Base-by-base conservation (phyloP, 1,284 basidiomycete species). In the Trichosporon asahii region DNA sequence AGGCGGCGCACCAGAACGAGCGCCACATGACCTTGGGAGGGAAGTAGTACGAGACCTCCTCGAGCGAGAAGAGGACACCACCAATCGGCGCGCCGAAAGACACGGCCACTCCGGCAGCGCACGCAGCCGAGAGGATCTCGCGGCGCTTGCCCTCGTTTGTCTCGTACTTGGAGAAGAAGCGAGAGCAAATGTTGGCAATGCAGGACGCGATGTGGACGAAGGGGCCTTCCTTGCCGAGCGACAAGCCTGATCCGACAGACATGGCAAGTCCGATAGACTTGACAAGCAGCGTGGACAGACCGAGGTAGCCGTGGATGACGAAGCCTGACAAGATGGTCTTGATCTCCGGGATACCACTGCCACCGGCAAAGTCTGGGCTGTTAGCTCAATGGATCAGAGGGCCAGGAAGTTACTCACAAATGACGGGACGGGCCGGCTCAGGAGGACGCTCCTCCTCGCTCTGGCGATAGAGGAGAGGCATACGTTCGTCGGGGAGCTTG, bases 241-340 rank as follows among this genome's bases (percentile, higher is more conserved):
- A 90, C 33, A 98, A 85, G 0, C 95, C 95, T 1, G 93, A 95
- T 3, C 92, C 95, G 23, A 97, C 95, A 4, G 93, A 92, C 3
- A 99, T 86, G 0, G 95, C 90, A 68, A 99, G 83, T 4, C 95
- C 96, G 44, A 96, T 86, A 14, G 90, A 87, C 82, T 99, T 99
- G n/a, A 92, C 94, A 77, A 94, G 90, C 65, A 98, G 84, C 0
- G 92, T 94, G 74, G 94, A 90, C 55, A 87, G 90, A 33, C 96
- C 96, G 49, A 99, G 90, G 81, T 97, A 99, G 23, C 96, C 96
- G 77, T 97, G 94, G 72, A 99, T 98, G 21, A 98, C 95, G 77
- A 98, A 98, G n/a, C 81, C 94, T 70, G 93, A 95, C 46, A 99
- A 86, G 70, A 98, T 97, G 0, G 94, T 95, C 84, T 98, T 99